Conservation (phyloP, 768 basidiomycete species). For the Pleurotus djamor region DNA sequence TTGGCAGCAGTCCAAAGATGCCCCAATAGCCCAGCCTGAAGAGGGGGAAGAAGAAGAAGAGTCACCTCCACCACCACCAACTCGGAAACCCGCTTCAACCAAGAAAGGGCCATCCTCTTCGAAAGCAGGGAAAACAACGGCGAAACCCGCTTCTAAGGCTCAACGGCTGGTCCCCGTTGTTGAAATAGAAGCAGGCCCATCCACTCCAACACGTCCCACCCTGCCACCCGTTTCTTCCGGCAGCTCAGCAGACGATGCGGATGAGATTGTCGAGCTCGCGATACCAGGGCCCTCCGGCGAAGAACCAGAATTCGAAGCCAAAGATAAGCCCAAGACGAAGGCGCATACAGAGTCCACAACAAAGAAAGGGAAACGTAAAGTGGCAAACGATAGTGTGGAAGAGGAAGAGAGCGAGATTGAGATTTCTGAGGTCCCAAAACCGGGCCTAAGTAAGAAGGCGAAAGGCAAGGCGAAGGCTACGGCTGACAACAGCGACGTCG, state of each 20-base stretch:
- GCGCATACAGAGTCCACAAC: slow-evolving; percentile 12
- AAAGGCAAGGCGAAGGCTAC: slow-evolving; percentile 26
- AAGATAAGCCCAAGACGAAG: slow-evolving; percentile 10
- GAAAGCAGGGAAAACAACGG: slow-evolving; percentile 19
- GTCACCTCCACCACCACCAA: slow-evolving; percentile 6
- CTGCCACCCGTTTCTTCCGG: background rate
- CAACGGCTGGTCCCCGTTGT: slow-evolving; percentile 7
- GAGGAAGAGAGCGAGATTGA: slow-evolving; percentile 17
- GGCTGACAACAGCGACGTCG: slow-evolving; percentile 10
- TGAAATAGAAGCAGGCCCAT: slow-evolving; percentile 18
- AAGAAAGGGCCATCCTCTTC: slow-evolving; percentile 6
- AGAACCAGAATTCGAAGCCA: slow-evolving; percentile 9
- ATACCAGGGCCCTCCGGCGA: slow-evolving; percentile 1
- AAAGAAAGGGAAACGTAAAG: slow-evolving; percentile 37
- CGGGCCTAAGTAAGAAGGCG: slow-evolving; percentile 9
- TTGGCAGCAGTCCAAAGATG: background rate
- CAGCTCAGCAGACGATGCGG: slow-evolving; percentile 19
- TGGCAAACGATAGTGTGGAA: slow-evolving; percentile 11
- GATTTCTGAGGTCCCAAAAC: slow-evolving; percentile 4
- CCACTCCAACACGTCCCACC: slow-evolving; percentile 1
- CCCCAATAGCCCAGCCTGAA: background rate
- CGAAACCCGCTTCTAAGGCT: slow-evolving; percentile 4
- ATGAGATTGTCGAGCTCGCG: slow-evolving; percentile 15
- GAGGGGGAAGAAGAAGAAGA: slow-evolving; percentile 6
- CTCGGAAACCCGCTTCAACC: background rate